A percentile compares a stretch with the other conserved stretches of the same genome.
These are phyloP conservation scores for Fagopyrum homotropicum DNA, from an alignment of 148 eudicot genomes.

Conservation along the genomic window DNA sequence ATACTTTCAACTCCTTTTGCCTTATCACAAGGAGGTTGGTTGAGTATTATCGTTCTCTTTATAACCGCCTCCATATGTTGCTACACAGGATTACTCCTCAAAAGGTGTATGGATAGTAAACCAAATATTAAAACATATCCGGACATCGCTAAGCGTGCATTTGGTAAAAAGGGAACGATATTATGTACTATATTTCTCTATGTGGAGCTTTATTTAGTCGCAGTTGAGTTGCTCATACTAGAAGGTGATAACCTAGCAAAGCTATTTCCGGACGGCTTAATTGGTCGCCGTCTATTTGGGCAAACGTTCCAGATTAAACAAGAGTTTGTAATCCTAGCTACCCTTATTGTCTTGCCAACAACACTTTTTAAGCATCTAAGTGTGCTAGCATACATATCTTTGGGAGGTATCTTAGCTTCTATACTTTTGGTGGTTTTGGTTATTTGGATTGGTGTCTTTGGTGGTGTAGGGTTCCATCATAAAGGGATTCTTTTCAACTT, in stretches of 20 bases:
- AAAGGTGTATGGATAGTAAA: conserved; percentile 30
- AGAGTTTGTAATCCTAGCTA: conserved; percentile 27
- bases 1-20: conserved; percentile 42
- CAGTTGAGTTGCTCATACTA: conserved; percentile 38
- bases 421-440: conserved; percentile 30
- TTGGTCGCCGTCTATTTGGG: neutral
- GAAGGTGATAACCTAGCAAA: conserved; percentile 43
- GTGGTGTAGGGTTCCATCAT: conserved; percentile 46
- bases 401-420: conserved; percentile 42
- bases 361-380: conserved; percentile 41
- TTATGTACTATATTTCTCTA: conserved; percentile 25
- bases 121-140: conserved; percentile 29
- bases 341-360: conserved; percentile 40
- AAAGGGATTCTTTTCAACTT: conserved; percentile 31
- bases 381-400: conserved; percentile 43
- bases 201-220: conserved; percentile 35
- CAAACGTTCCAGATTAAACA: neutral
- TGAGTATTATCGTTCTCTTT: conserved; percentile 31
- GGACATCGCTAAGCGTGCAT: conserved; percentile 39
- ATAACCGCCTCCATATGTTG: conserved; percentile 21
- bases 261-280: conserved; percentile 23
- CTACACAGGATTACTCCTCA: conserved; percentile 39
- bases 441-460: conserved; percentile 39
- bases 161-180: conserved; percentile 33
- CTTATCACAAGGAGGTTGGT: conserved; percentile 45